phyloP scores from a whole-genome alignment of 2,329 filamentous ascomycete genomes.

The Fusarium algeriense region DNA sequence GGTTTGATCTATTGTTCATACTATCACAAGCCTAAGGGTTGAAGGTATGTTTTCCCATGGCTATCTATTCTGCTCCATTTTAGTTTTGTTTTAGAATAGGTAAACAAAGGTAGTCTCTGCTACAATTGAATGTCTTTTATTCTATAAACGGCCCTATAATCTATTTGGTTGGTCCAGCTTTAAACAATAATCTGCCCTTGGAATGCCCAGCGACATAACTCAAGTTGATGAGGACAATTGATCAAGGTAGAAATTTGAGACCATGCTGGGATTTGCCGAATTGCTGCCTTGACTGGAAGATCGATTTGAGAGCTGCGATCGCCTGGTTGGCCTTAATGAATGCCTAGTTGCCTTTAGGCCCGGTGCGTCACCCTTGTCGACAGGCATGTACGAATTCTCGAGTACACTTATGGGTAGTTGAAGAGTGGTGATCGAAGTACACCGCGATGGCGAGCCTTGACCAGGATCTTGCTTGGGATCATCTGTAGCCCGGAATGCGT shows the following conservation, averaged over 20 bases:
- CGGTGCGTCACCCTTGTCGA: neutral
- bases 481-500: conserved; percentile 4
- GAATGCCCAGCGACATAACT: neutral
- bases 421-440: conserved; percentile 16
- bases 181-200: neutral
- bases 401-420: conserved; percentile 6
- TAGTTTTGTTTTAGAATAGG: neutral
- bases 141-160: neutral
- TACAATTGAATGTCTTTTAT: neutral
- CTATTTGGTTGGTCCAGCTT: neutral
- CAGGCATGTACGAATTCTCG: neutral
- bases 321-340: neutral
- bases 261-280: neutral
- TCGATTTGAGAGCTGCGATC: neutral
- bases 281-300: conserved; percentile 9
- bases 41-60: neutral
- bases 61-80: neutral
- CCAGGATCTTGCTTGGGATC: neutral
- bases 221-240: neutral
- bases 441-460: neutral
- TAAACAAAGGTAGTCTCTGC: neutral
- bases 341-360: neutral
- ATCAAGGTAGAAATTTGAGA: conserved; percentile 1
- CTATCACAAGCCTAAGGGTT: neutral
- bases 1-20: neutral